Percentiles rank a stretch among this genome's conserved stretches.
These are phyloP conservation scores for Ephemerocybe angulata DNA, from an alignment of 768 basidiomycete genomes.

Conservation along the genomic window DNA sequence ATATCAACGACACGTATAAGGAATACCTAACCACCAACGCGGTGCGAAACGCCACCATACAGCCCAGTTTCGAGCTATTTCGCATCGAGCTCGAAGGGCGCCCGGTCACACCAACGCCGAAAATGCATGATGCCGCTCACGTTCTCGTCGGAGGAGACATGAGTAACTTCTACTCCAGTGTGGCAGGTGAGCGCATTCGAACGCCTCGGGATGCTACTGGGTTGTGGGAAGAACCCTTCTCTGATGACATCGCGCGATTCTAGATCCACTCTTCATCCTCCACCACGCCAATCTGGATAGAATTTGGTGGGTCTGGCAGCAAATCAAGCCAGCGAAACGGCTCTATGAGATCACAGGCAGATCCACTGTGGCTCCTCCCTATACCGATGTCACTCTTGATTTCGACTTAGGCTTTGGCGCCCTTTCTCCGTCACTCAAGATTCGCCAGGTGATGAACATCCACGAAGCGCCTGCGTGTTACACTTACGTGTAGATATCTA, in stretches of 20 bases:
- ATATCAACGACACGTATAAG: constrained; percentile 21
- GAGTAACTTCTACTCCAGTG: constrained; percentile 34
- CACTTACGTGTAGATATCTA: constrained; percentile 20
- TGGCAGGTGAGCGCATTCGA: constrained; percentile 29
- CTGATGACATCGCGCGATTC: not conserved
- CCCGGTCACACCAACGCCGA: constrained; percentile 22
- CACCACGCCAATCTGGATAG: constrained; percentile 39
- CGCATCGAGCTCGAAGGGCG: constrained; percentile 34
- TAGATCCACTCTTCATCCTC: constrained; percentile 39
- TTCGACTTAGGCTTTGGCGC: constrained; percentile 24
- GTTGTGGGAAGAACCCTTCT: not conserved
- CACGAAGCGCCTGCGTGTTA: constrained; percentile 25
- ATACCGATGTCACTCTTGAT: constrained; percentile 29
- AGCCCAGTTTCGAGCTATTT: constrained; percentile 30
- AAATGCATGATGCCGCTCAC: constrained; percentile 35
- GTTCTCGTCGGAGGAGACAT: constrained; percentile 30
- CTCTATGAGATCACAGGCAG: constrained; percentile 35
- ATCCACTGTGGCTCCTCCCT: constrained; percentile 25
- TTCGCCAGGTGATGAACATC: constrained; percentile 31
- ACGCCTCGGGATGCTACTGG: not conserved
- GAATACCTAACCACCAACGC: constrained; percentile 16
- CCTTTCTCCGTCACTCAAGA: constrained; percentile 23
- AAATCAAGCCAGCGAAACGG: constrained; percentile 19
- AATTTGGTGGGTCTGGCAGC: constrained; percentile 41
- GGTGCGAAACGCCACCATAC: constrained; percentile 20